These are phyloP conservation scores for Aureobasidium subglaciale DNA, from an alignment of 2,329 filamentous ascomycete species.

Conservation along the genomic window DNA sequence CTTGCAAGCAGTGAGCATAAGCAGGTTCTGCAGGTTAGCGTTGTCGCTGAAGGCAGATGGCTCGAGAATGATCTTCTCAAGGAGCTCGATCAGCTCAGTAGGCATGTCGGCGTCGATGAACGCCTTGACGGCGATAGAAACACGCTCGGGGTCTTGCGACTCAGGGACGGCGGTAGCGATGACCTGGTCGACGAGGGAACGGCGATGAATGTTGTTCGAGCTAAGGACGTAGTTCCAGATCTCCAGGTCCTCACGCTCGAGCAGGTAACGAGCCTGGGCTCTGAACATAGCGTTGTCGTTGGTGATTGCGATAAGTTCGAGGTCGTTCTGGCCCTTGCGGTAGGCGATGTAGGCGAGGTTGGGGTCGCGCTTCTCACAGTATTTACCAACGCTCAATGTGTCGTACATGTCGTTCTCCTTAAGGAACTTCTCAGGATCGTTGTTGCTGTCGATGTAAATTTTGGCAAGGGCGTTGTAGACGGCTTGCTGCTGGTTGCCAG, in stretches of 20 bases:
- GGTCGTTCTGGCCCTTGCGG: constrained; percentile 91
- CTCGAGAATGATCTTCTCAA: constrained; percentile 99
- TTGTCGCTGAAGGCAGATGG: constrained; percentile 99
- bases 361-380: constrained; percentile 97
- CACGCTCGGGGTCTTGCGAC: constrained; percentile 86
- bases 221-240: constrained; percentile 93
- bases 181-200: constrained; percentile 91
- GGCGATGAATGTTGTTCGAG: constrained; percentile 90
- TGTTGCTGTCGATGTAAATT: constrained; percentile 99
- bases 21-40: constrained; percentile 86
- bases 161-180: constrained; percentile 92
- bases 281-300: constrained; percentile 99
- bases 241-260: constrained; percentile 82
- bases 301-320: constrained; percentile 94
- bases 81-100: constrained; percentile 87
- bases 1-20: constrained; percentile 94
- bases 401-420: constrained; percentile 98
- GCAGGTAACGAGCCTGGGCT: constrained; percentile 88
- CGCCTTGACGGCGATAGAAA: constrained; percentile 86
- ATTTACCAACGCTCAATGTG: constrained; percentile 85
- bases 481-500: constrained; percentile 90
- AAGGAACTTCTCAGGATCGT: constrained; percentile 93
- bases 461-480: constrained; percentile 97
- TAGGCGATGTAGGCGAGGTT: constrained; percentile 94
- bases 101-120: constrained; percentile 90